Conservation (phyloP, 768 basidiomycete species). For the Leucocoprinus leucothites region DNA sequence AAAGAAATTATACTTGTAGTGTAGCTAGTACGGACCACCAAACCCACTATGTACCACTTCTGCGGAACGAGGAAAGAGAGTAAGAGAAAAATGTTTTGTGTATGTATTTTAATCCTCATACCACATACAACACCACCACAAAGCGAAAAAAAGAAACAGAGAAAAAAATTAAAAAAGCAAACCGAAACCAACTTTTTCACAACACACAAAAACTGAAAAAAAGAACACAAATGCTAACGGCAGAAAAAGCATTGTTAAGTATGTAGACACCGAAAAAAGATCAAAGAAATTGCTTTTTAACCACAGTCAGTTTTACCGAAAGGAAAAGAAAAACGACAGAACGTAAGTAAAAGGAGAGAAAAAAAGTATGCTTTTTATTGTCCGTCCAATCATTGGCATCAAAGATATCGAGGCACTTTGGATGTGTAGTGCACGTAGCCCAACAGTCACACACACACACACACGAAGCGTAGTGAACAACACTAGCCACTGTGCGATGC, state of each 20-base stretch:
- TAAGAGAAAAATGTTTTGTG: not conserved
- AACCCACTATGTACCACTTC: no score
- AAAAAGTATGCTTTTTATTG: slow-evolving; percentile 7
- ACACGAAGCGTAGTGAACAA: no score
- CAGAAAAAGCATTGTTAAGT: slow-evolving; percentile 16
- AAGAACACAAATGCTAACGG: not conserved
- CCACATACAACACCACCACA: not conserved
- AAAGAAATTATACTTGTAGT: slow-evolving; percentile 1
- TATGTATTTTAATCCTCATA: no score
- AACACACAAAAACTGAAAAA: no score
- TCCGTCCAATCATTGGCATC: slow-evolving; percentile 11
- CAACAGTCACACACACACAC: no score
- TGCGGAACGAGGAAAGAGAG: not conserved
- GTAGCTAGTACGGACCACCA: not conserved
- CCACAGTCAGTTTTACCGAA: slow-evolving; percentile 2
- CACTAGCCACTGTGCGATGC: no score
- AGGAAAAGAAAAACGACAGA: slow-evolving; percentile 2
- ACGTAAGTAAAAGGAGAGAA: slow-evolving; percentile 9
- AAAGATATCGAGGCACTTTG: not conserved
- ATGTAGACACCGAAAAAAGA: slow-evolving; percentile 13
- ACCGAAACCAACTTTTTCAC: not conserved
- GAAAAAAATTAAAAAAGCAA: slow-evolving; percentile 2
- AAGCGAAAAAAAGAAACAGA: slow-evolving; percentile 4
- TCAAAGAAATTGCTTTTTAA: slow-evolving; percentile 8
- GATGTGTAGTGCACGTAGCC: slow-evolving; percentile 3